Conservation (phyloP, 495 filamentous ascomycete genomes). For the Apiosordaria backusii region DNA sequence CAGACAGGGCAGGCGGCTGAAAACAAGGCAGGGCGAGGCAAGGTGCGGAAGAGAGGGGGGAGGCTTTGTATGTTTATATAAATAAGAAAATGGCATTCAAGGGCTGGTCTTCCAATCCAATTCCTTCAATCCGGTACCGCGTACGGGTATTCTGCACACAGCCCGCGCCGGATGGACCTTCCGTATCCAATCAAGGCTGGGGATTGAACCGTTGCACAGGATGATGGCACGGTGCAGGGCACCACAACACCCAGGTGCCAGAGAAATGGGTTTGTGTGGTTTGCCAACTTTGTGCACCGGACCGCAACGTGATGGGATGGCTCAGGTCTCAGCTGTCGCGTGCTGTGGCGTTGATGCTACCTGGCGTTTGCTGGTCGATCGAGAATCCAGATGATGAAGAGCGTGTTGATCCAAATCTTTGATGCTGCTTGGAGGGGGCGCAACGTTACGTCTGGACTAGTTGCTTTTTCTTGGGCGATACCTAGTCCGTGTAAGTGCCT, state of each 20-base stretch:
- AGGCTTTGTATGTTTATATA: slow-evolving; percentile 18
- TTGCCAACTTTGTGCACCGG: slow-evolving; percentile 1
- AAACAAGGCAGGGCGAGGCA: not conserved
- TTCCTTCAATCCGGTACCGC: not conserved
- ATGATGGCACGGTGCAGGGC: slow-evolving; percentile 6
- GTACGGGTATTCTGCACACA: slow-evolving; percentile 7
- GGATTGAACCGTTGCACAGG: slow-evolving; percentile 13
- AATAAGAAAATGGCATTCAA: not conserved
- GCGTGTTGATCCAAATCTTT: slow-evolving; percentile 15
- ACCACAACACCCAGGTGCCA: not conserved
- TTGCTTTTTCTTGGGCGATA: not conserved
- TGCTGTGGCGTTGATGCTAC: not conserved
- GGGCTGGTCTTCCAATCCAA: not conserved
- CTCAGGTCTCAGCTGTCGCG: not conserved
- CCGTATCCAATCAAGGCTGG: slow-evolving; percentile 11
- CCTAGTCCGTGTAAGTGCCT: not conserved
- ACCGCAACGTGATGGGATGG: not conserved
- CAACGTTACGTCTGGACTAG: slow-evolving; percentile 30
- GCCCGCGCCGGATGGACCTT: slow-evolving; percentile 7
- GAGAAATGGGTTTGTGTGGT: slow-evolving; percentile 7
- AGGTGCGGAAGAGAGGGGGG: not conserved
- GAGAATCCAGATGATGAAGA: not conserved
- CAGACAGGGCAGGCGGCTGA: not conserved
- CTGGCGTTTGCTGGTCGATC: not conserved
- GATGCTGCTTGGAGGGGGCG: slow-evolving; percentile 16